Base-by-base conservation (phyloP, 2,329 filamentous ascomycete genomes). In the Tetracladium maxilliforme region DNA sequence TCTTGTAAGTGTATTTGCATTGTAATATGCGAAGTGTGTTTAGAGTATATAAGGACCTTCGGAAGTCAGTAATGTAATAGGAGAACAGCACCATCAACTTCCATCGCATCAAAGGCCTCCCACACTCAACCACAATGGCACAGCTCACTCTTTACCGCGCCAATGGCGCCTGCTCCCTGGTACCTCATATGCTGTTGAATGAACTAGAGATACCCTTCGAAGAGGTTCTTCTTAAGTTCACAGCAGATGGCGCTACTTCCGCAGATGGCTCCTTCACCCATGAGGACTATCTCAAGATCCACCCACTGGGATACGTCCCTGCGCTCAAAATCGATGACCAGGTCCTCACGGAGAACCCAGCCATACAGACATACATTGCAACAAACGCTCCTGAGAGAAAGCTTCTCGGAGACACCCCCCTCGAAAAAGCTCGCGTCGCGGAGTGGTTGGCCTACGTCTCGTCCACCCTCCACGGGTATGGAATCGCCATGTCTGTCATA, bases 401-500 rank as follows among this genome's bases (percentile, higher is more conserved):
- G 6, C 27, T 52, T 12, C 21, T 49, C 14, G 48, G 48, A 7
- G 32, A 26, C 14, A 44, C 38, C 2, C 30, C 30, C 1, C 15
- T 48, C 3, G 45, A 52, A 9, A 41, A 25, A 3, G 31, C 44
- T 10, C 40, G 43, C 6, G 34, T 40, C 3, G 44, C 44, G 15
- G 49, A 52, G 28, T 52, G 49, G 49, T 23, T 50, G 23, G 42
- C 39, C 23, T 54, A 39, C 33, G 16, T 52, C 3, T 43, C 44
- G 4, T 44, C 44, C 1, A 43, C 39, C 1, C 12, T 52, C 6
- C 47, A 52, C 30, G 39, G 34, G n/a, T n/a, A n/a, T n/a, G n/a
- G n/a, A n/a, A n/a, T n/a, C n/a, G n/a, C n/a, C n/a, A n/a, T n/a
- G n/a, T n/a, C n/a, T n/a, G n/a, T n/a, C n/a, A n/a, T n/a, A n/a